phyloP scores from a whole-genome alignment of 139 green algal genomes.

The Chlorella sp. region DNA sequence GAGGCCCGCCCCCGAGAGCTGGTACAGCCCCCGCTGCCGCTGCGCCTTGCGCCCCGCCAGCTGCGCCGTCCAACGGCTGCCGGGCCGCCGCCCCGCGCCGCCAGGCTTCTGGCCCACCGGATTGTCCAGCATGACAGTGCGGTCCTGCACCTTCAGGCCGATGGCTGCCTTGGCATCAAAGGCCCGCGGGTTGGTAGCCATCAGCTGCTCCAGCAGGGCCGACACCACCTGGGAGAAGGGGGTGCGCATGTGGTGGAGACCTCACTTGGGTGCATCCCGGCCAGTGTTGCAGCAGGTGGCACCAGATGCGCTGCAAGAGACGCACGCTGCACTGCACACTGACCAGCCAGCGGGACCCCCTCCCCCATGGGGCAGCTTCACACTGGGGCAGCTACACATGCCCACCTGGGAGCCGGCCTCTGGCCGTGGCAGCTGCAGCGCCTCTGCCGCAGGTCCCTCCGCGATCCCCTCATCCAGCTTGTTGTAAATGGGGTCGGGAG shows the following conservation, averaged over 20 bases:
- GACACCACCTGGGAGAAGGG: background rate
- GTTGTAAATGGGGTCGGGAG: background rate
- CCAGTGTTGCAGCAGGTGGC: too few relatives aligned
- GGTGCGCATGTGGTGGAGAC: too few relatives aligned
- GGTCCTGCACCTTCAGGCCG: conserved; percentile 34
- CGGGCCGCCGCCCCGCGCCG: background rate
- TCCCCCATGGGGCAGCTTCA: too few relatives aligned
- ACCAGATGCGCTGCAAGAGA: too few relatives aligned
- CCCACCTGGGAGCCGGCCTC: conserved; percentile 8
- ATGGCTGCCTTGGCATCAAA: conserved; percentile 25
- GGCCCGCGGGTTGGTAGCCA: conserved; percentile 39
- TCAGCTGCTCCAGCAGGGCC: conserved; percentile 31
- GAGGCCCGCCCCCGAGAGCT: conserved; percentile 3
- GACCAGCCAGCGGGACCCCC: too few relatives aligned
- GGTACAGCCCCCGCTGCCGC: conserved; percentile 34
- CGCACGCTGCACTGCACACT: too few relatives aligned
- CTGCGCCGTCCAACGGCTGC: background rate
- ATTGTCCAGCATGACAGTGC: conserved; percentile 41
- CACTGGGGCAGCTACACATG: too few relatives aligned
- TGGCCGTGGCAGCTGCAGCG: conserved; percentile 14
- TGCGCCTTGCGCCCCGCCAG: conserved; percentile 22
- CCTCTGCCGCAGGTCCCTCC: conserved; percentile 11
- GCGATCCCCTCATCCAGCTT: conserved; percentile 12
- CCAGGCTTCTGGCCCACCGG: background rate
- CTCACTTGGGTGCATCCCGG: too few relatives aligned